Base-by-base conservation (phyloP, 2,329 filamentous ascomycete species). In the Xylariales sp. region DNA sequence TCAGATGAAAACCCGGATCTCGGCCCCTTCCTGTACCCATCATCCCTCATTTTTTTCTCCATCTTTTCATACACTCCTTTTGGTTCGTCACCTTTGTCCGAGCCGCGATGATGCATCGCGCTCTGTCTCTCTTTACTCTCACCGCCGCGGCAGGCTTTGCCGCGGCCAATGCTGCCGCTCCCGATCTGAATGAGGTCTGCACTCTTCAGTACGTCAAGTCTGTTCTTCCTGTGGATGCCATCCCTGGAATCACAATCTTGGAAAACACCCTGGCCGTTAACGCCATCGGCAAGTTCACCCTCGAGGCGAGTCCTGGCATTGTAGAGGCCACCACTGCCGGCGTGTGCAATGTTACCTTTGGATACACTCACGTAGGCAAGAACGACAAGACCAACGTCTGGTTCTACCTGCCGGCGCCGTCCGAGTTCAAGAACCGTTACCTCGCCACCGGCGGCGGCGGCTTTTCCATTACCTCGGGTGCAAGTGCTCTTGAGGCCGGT, bases 291-390 rank as follows among this genome's bases (percentile, higher is more conserved):
- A 36, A 36, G 21, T 36, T 25, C 15, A 20, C 33, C 13, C n/a
- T 17, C 12, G 33, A 20, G 3, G 20, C 33, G 16, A 25, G 17
- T 18, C 15, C 19, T 16, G 21, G 20, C n/a, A 16, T 25, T 10
- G 11, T 18, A 16, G 33, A 15, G n/a, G 14, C 18, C 10, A 20
- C 18, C 8, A 24, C 21, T 5, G 21, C 28, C 11, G 33, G 15
- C 5, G 20, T 36, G 5, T 36, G 33, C 23, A 36, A 36, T n/a
- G 33, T 36, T 24, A 36, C 33, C 14, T 36, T 36, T 15, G 20
- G 21, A 8, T 36, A 36, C 16, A 36, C 33, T 2, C 33, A 36
- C 15, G 24, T 17, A 20, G 33, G 33, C 23, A 17, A 25, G 20
- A 24, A 36, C n/a, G 33, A 20, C 3, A 20, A 36, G 21, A 36